These are phyloP conservation scores for Apostasia shenzhenica DNA, from an alignment of 106 monocot genomes.

Conservation along the genomic window DNA sequence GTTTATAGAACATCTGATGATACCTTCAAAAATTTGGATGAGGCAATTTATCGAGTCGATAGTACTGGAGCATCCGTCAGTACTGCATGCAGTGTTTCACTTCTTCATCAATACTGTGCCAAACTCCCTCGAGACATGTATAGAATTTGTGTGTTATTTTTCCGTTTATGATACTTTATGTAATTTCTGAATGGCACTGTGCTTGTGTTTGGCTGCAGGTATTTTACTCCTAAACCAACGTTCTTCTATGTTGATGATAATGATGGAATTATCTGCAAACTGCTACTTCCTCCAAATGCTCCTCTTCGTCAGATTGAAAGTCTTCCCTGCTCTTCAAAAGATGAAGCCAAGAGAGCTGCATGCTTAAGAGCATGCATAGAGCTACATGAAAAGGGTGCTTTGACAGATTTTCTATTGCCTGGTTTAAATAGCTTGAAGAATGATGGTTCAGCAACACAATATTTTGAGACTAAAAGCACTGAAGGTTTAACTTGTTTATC, in stretches of 20 bases:
- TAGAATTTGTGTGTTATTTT: constrained; percentile 1
- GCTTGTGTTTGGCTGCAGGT: constrained; percentile 36
- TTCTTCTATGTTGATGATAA: constrained; percentile 60
- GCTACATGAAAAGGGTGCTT: constrained; percentile 66
- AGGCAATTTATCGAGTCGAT: constrained; percentile 55
- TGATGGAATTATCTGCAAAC: constrained; percentile 59
- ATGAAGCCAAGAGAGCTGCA: constrained; percentile 83
- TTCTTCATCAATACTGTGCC: constrained; percentile 76
- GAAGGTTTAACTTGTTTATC: constrained; percentile 34
- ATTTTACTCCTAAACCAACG: constrained; percentile 60
- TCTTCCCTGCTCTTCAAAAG: constrained; percentile 57
- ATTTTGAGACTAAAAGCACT: constrained; percentile 11
- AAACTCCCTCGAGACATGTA: constrained; percentile 85
- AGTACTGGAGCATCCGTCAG: constrained; percentile 85
- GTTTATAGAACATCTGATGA: constrained; percentile 47
- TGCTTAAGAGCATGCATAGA: constrained; percentile 76
- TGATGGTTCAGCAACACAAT: constrained; percentile 8
- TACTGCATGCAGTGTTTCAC: constrained; percentile 80
- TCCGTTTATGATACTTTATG: not conserved
- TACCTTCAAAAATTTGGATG: constrained; percentile 61
- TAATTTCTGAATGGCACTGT: not conserved
- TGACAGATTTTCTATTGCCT: constrained; percentile 85
- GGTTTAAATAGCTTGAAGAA: constrained; percentile 22
- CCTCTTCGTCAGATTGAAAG: constrained; percentile 75
- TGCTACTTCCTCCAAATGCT: constrained; percentile 88